Conservation (phyloP, 2,329 filamentous ascomycete genomes). For the Sclerotinia nivalis region DNA sequence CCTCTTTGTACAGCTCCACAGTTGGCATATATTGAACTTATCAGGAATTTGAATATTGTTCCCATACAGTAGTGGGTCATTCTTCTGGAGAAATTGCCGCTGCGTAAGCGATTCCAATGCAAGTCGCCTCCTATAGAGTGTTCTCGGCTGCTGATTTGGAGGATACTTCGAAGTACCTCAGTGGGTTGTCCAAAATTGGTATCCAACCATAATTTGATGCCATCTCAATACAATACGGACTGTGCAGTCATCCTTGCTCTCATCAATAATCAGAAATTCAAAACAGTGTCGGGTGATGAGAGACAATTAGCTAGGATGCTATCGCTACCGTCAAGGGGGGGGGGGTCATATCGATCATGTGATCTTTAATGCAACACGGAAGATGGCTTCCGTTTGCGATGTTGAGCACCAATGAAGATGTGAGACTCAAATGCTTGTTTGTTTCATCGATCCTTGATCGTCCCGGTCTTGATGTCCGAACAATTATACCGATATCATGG, state of each 20-base stretch:
- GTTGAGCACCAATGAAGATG: not conserved
- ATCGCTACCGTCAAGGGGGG: not conserved
- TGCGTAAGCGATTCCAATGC: slow-evolving; percentile 29
- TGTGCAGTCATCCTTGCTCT: not conserved
- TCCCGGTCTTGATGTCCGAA: not conserved
- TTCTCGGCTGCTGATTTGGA: slow-evolving; percentile 25
- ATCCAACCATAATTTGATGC: not conserved
- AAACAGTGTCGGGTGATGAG: slow-evolving; percentile 14
- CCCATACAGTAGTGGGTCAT: slow-evolving; percentile 35
- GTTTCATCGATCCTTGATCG: not conserved
- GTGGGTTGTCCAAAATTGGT: slow-evolving; percentile 39
- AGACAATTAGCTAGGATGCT: slow-evolving; percentile 10
- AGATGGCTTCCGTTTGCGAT: not conserved
- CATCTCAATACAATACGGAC: not conserved
- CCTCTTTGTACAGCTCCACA: slow-evolving; percentile 30
- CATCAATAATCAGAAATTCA: not conserved
- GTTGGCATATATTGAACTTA: slow-evolving; percentile 33
- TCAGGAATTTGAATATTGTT: slow-evolving; percentile 27
- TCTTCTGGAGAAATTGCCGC: slow-evolving; percentile 43
- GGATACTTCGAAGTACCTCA: not conserved
- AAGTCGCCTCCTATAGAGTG: slow-evolving; percentile 28
- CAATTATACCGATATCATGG: not conserved
- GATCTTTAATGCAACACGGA: not conserved
- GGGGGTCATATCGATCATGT: not conserved
- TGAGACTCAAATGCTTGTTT: not conserved